These are phyloP conservation scores for Cercophora samala DNA, from an alignment of 495 filamentous ascomycete genomes.

Conservation along the genomic window DNA sequence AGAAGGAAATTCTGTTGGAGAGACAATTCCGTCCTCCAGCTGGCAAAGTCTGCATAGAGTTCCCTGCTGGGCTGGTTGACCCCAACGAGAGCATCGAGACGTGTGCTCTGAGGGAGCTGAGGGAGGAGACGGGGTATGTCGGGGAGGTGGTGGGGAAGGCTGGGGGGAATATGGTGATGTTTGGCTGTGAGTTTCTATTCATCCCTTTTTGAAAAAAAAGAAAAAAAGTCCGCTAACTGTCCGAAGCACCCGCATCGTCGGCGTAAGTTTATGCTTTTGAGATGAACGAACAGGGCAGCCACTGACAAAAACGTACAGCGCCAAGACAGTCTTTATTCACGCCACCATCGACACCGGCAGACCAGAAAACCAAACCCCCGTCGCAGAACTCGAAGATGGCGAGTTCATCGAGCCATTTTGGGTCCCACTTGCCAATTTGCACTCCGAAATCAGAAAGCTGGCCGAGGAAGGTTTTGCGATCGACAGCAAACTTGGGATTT, in stretches of 20 bases:
- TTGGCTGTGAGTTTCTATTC: constrained; percentile 57
- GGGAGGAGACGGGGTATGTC: constrained; percentile 78
- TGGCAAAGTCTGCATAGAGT: constrained; percentile 66
- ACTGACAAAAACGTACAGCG: constrained; percentile 51
- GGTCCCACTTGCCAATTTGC: constrained; percentile 57
- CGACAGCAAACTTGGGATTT: constrained; percentile 68
- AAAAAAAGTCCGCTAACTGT: neutral
- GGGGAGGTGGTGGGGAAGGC: constrained; percentile 47
- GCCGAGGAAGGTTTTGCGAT: constrained; percentile 65
- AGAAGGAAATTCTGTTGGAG: constrained; percentile 59
- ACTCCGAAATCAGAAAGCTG: constrained; percentile 52
- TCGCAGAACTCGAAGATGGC: constrained; percentile 66
- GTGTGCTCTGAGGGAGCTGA: constrained; percentile 69
- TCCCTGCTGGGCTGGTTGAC: constrained; percentile 74
- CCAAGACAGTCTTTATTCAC: constrained; percentile 66
- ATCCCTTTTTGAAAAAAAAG: no score
- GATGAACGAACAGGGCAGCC: neutral
- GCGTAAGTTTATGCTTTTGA: constrained; percentile 19
- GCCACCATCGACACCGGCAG: constrained; percentile 59
- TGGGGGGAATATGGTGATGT: constrained; percentile 34
- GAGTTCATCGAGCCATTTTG: constrained; percentile 76
- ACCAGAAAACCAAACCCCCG: constrained; percentile 56
- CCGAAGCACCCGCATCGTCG: constrained; percentile 37
- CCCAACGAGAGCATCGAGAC: constrained; percentile 65
- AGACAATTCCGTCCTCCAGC: constrained; percentile 75